phyloP scores from a whole-genome alignment of 208 protist genomes.

The Leishmania aethiopica region DNA sequence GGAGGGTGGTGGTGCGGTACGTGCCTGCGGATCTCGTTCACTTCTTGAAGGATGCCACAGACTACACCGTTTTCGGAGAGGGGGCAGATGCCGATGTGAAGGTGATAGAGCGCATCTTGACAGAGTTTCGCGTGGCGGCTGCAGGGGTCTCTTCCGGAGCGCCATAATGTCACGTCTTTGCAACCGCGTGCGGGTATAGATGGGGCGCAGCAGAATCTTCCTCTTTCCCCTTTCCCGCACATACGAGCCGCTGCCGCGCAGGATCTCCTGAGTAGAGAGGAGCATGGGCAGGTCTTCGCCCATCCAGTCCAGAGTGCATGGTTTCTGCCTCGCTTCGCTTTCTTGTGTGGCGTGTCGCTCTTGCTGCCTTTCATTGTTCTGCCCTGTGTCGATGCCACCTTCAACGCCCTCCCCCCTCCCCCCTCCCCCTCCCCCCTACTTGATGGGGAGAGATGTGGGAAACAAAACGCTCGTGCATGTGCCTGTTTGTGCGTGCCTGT shows the following conservation, averaged over 20 bases:
- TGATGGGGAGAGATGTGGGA: neutral
- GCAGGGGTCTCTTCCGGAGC: neutral
- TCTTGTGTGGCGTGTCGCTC: neutral
- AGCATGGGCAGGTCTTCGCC: neutral
- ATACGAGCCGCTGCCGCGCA: neutral
- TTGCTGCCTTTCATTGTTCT: neutral
- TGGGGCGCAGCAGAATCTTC: neutral
- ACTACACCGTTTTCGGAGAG: conserved; percentile 55
- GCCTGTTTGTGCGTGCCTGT: neutral
- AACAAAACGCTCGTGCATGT: neutral
- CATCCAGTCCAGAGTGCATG: neutral
- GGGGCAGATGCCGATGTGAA: conserved; percentile 25
- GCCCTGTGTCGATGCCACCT: neutral
- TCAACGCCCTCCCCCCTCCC: neutral
- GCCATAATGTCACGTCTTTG: neutral
- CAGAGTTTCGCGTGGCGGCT: conserved; percentile 36
- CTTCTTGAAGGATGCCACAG: conserved; percentile 40
- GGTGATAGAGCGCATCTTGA: conserved; percentile 37
- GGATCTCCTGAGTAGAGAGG: neutral
- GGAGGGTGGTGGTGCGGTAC: conserved; percentile 32
- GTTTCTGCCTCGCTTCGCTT: neutral
- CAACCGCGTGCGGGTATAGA: neutral
- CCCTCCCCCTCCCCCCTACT: neutral
- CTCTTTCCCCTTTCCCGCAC: neutral
- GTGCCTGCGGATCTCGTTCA: conserved; percentile 19